Base-by-base conservation (phyloP, 306 rosid species). In the Begonia masoniana region DNA sequence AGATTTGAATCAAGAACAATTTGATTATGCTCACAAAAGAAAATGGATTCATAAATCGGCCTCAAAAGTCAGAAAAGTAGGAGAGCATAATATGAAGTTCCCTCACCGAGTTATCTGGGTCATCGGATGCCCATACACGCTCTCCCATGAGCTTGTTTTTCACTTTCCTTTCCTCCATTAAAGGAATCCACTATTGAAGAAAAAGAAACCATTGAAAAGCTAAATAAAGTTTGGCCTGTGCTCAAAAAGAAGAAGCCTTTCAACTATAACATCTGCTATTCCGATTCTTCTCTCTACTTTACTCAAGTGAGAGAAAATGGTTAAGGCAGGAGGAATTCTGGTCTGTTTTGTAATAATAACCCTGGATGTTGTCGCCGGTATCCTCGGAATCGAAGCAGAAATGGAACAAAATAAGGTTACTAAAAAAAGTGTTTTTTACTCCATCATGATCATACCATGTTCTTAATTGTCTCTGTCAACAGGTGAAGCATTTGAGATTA, bases 321-420 rank as follows among this genome's bases (percentile, higher is more conserved):
- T 61, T 17, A 79, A 69, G 67, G 46, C 68, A 24, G 74, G 26
- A 50, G 99, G 93, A 9, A 60, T 82, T 60, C 62, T 86, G 43
- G 23, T 91, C 23, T 91, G 94, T 53, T 46, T 91, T 41, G 57
- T 91, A 70, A 69, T 91, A 19, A 76, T 86, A 50, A 69, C 68
- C 7, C 58, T 86, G 72, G 99, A 91, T 65, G 71, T 86, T 3
- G 82, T 64, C n/a, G 99, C 94, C 41, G 99, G 99, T 54, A 68
- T 91, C 66, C 92, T 91, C 9, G 93, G 88, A 63, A 83, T 91
- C 39, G 88, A 86, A 68, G 99, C 95, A 5, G 99, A 91, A 57
- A 60, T 70, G 26, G 94, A 76, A 68, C 93, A 91, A 57, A 83
- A 86, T 78, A 86, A 91, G 94, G 99, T 83, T 2, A 43, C 13